Evolutionary conservation across 345 rosid genomes (phyloP).

Genomic region (Noccaea bulbosa): DNA sequence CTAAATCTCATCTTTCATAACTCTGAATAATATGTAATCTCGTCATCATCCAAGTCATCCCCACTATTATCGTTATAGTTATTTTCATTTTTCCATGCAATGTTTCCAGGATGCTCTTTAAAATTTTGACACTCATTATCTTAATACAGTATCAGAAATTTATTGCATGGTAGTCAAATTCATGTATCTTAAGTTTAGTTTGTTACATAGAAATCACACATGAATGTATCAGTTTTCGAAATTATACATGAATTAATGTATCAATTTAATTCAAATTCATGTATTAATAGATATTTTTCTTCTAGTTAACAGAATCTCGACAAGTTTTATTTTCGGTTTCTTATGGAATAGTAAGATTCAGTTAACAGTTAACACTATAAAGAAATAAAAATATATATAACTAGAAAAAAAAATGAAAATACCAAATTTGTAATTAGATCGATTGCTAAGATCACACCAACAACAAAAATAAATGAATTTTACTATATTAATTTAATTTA

Average conservation of each 20-base stretch:
- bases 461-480: not conserved
- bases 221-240: not conserved
- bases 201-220: not conserved
- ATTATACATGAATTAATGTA: not conserved
- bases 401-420: not conserved
- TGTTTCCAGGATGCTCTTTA: no score
- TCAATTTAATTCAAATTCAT: not conserved
- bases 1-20: no score
- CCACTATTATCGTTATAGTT: no score
- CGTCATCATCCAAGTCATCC: no score
- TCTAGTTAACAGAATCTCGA: slow-evolving; percentile 9
- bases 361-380: slow-evolving; percentile 11
- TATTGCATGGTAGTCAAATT: slow-evolving; percentile 6
- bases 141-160: no score
- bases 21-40: no score
- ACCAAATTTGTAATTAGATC: slow-evolving; percentile 11
- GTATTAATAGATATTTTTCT: not conserved
- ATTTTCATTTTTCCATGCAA: no score
- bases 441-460: slow-evolving; percentile 8
- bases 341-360: slow-evolving; percentile 27
- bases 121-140: no score
- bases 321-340: not conserved
- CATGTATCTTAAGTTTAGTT: not conserved
- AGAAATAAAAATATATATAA: not conserved
- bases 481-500: not conserved